Base-by-base conservation (phyloP, 208 protist genomes). In the Wallacemonas sp. region DNA sequence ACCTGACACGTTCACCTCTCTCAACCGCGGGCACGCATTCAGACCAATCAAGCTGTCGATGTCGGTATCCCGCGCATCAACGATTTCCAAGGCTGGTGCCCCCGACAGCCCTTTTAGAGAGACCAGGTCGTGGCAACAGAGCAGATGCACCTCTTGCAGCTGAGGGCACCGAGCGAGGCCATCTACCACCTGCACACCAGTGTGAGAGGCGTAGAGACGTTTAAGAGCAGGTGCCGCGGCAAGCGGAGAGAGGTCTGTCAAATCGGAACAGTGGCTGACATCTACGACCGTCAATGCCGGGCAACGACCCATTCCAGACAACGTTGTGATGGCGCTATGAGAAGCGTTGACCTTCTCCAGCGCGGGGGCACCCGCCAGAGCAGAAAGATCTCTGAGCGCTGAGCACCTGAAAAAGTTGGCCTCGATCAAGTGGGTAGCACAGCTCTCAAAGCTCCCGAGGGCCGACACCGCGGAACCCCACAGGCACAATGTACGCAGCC, bases 1-100 rank as follows among this genome's bases (percentile, higher is more conserved):
- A 17, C 51, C 39, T n/a, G 58, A 61, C 28, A 72, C 15, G 30
- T 72, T 42, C 14, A 72, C 14, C 46, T 61, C 67, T 31, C 62
- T 51, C 21, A 66, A 22, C 0, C 2, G 27, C 2, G 51, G 26
- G 26, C 47, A 55, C 24, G 6, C 6, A 6, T 5, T 8, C 19
- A 55, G 47, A 9, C 47, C 47, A 11, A 34, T 27, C 47, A 55
- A 4, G 24, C 24, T 55, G 47, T 55, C 47, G 19, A 55, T 27
- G 14, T 5, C 47, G 8, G 47, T 55, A 19, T 0, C 47, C 24
- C 47, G 47, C 24, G 47, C 47, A 19, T 55, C 47, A 6, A 55
- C 12, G 24, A 34, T 55, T 19, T 34, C n/a, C n/a, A 55, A 27
- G 6, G 6, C 5, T 6, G 47, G 47, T 27, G 47, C 47, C 11